These are phyloP conservation scores for Gossypium sturtianum DNA, from an alignment of 345 rosid species.

Conservation along the genomic window DNA sequence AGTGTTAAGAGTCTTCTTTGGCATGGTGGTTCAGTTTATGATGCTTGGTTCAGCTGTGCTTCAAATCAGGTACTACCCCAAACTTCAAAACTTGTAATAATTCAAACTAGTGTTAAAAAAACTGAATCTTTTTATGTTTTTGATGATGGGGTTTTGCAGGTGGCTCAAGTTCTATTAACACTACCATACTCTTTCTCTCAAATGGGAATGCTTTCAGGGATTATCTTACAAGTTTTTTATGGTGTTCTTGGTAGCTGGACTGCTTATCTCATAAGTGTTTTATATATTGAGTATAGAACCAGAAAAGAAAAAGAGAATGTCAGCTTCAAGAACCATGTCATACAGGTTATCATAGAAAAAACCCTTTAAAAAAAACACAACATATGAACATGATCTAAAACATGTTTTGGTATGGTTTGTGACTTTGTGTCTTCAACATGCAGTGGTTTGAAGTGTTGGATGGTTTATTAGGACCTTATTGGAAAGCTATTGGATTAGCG, in stretches of 20 bases:
- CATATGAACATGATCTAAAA: background rate
- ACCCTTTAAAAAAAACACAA: background rate
- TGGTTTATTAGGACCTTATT: constrained; percentile 69
- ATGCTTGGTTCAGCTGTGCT: constrained; percentile 92
- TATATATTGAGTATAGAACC: constrained; percentile 69
- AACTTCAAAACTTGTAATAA: background rate
- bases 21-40: constrained; percentile 86
- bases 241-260: constrained; percentile 88
- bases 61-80: constrained; percentile 53
- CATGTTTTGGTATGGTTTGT: background rate
- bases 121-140: background rate
- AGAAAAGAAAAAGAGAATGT: constrained; percentile 75
- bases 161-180: constrained; percentile 80
- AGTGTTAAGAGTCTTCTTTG: constrained; percentile 56
- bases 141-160: constrained; percentile 32
- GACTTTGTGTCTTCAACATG: background rate
- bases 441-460: constrained; percentile 92
- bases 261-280: constrained; percentile 78
- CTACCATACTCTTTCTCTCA: constrained; percentile 88
- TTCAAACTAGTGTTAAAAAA: background rate
- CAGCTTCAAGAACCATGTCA: constrained; percentile 86
- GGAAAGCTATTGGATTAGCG: constrained; percentile 81
- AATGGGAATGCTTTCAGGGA: constrained; percentile 83
- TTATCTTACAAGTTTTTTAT: constrained; percentile 66
- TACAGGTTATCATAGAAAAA: constrained; percentile 46